Evolutionary conservation across 2,329 filamentous ascomycete species (phyloP), one percentile per base, ranked within the genome.

Genomic region (Pseudogymnoascus sp.): DNA sequence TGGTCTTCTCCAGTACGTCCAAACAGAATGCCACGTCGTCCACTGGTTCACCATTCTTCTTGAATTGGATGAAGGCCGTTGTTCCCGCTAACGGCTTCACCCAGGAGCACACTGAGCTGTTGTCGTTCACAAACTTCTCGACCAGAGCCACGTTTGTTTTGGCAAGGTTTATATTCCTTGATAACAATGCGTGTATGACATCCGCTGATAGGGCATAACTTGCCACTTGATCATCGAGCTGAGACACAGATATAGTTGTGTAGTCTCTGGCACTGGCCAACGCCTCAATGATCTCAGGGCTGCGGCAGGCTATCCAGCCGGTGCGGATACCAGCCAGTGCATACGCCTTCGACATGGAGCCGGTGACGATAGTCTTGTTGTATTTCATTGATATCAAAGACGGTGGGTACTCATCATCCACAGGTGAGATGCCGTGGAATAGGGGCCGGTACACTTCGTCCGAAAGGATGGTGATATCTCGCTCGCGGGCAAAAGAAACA

Each of bases 391-490:
- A 83, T 0, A 91, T 76, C 9, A 85, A 78, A 0, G 89, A 90
- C 0, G 88, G 85, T 82, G 88, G 30, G 72, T 77, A 69, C 81
- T 82, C 69, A 13, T 59, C 21, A 57, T 69, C 65, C 18, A 66
- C 58, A 12, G 69, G 67, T 21, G 69, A 63, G 57, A 70, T 63
- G 34, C 66, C 62, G 26, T 95, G 89, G 75, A 91, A 95, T 2
- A 95, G 76, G 0, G 90, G 91, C 1, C 88, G 81, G 72, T 92
- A 95, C 21, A 94, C 90, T 74, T 95, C 90, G 68, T 95, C 89
- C 6, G 81, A 82, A 61, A 92, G 76, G 59, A 95, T 75, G 56
- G 81, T 82, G 59, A 94, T 84, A 59, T 79, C 77, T 35, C 82
- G 79, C 35, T 80, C 74, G 59, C 77, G 74, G 2, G 89, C 88